These are phyloP conservation scores for Aschersonia sp. DNA, from an alignment of 2,329 filamentous ascomycete genomes.

Conservation along the genomic window DNA sequence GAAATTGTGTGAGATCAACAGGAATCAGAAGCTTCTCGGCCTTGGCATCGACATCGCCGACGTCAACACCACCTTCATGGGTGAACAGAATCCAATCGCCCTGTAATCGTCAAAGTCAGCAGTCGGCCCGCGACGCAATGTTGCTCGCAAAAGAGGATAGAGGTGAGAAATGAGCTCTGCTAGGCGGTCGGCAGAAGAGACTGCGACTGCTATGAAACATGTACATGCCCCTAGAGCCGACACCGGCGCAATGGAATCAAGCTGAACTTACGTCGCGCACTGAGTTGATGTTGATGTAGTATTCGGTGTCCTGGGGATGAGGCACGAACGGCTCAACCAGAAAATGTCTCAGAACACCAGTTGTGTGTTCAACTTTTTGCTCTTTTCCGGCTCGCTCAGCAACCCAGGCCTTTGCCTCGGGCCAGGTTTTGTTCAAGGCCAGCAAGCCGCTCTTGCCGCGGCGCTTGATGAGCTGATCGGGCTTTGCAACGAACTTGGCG, in stretches of 20 bases:
- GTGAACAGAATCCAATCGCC: constrained; percentile 99
- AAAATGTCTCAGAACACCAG: constrained; percentile 85
- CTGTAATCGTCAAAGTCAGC: constrained; percentile 28
- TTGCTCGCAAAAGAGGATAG: too few species aligned
- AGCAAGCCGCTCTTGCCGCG: constrained; percentile 97
- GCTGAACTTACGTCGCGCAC: constrained; percentile 81
- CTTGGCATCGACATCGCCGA: constrained; percentile 97
- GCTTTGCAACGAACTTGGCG: constrained; percentile 95
- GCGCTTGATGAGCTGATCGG: constrained; percentile 99
- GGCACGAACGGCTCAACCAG: constrained; percentile 97
- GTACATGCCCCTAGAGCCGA: too few species aligned
- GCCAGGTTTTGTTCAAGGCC: constrained; percentile 93
- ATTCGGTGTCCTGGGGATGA: constrained; percentile 89
- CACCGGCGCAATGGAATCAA: constrained; percentile 4
- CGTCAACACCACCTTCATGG: constrained; percentile 98
- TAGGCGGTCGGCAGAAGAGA: constrained; percentile 1
- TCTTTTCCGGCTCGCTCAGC: constrained; percentile 81
- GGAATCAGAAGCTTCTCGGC: constrained; percentile 97
- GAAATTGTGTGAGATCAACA: constrained; percentile 87
- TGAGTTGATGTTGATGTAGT: constrained; percentile 99
- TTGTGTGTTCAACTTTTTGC: constrained; percentile 84
- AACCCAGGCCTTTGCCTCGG: constrained; percentile 89
- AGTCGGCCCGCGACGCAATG: too few species aligned
- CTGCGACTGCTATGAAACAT: too few species aligned
- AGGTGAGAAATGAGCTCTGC: too few species aligned